Evolutionary conservation across 2,329 filamentous ascomycete genomes (phyloP), one percentile per base, ranked within the genome.

Genomic region (Plenodomus lindquistii): DNA sequence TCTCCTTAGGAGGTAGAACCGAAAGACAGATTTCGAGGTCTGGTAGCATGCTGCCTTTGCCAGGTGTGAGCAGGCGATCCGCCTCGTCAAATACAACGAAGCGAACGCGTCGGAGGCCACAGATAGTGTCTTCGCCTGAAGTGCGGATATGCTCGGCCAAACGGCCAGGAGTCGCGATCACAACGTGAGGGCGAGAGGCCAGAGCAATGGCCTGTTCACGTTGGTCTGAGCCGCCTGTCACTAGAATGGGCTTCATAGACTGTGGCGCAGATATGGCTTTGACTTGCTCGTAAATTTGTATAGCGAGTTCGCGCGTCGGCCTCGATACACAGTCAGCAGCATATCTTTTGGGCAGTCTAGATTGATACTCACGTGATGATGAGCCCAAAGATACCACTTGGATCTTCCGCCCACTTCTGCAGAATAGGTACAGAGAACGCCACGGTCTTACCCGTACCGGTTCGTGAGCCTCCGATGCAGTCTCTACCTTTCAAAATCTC

Each of bases 221-320:
- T 90, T 97, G 97, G 69, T 99, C 93, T 22, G 88, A 85, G 31
- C 94, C 94, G 42, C 94, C 94, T 1, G 91, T 97, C 36, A 99
- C 82, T n/a, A 99, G 81, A 37, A 93, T 80, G 3, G 88, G 86
- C 71, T 96, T 96, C 59, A 99, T 82, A 47, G 86, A 88, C 65
- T 96, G 91, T 0, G 89, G 88, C 3, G 91, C 85, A 2, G 91
- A 93, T 46, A 99, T 91, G 13, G 94, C 94, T 67, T 91, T 91
- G 77, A 97, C 87, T 72, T 99, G 94, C 75, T 99, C 94, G 70
- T 87, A 95, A 41, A 99, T 97, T 70, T 99, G 94, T 18, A 97
- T 82, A 3, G 94, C 94, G 49, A 99, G 83, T 76, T 99, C 94
- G 63, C 89, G 84, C 7, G 65, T 66, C 9, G 65, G 66, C 20